These are phyloP conservation scores for Aspergillus awamori DNA, from an alignment of 2,329 filamentous ascomycete species.

Conservation along the genomic window DNA sequence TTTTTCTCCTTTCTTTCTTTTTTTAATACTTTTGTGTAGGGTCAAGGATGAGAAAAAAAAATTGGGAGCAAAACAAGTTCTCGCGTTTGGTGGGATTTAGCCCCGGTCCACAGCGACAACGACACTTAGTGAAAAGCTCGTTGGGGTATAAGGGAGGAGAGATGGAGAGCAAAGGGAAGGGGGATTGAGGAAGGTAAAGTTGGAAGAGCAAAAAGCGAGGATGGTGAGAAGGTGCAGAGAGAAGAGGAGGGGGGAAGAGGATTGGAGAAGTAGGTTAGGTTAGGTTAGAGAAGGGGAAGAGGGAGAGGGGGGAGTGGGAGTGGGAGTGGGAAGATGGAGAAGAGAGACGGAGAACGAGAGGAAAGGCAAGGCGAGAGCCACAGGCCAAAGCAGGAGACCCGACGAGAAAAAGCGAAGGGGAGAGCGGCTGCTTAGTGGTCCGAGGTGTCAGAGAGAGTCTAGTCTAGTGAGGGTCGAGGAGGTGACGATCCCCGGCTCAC, in stretches of 20 bases:
- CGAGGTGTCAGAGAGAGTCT: slow-evolving; percentile 18
- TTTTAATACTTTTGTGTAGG: background rate
- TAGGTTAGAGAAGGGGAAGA: slow-evolving; percentile 12
- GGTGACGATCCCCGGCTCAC: slow-evolving; percentile 17
- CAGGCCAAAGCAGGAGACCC: slow-evolving; percentile 8
- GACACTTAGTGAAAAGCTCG: slow-evolving; percentile 59
- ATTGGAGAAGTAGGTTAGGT: slow-evolving; percentile 8
- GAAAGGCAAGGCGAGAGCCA: slow-evolving; percentile 10
- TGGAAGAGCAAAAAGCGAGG: slow-evolving; percentile 50
- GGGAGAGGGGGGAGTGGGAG: slow-evolving; percentile 7
- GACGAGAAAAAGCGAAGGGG: slow-evolving; percentile 6
- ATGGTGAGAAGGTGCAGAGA: slow-evolving; percentile 45
- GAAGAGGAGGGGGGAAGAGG: slow-evolving; percentile 13
- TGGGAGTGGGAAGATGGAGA: slow-evolving; percentile 14
- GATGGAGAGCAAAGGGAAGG: slow-evolving; percentile 21
- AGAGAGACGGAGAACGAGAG: slow-evolving; percentile 19
- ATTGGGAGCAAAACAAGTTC: slow-evolving; percentile 25
- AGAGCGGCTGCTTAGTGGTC: slow-evolving; percentile 12
- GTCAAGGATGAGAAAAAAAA: slow-evolving; percentile 7
- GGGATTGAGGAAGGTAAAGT: slow-evolving; percentile 19
- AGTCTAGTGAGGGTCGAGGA: slow-evolving; percentile 11
- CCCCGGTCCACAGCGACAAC: slow-evolving; percentile 40
- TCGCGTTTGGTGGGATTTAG: slow-evolving; percentile 30
- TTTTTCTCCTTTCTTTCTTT: slow-evolving; percentile 13
- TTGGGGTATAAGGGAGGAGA: slow-evolving; percentile 31